phyloP scores from a whole-genome alignment of 371 early-diverging fungal genomes.

The Cladochytrium tenue region DNA sequence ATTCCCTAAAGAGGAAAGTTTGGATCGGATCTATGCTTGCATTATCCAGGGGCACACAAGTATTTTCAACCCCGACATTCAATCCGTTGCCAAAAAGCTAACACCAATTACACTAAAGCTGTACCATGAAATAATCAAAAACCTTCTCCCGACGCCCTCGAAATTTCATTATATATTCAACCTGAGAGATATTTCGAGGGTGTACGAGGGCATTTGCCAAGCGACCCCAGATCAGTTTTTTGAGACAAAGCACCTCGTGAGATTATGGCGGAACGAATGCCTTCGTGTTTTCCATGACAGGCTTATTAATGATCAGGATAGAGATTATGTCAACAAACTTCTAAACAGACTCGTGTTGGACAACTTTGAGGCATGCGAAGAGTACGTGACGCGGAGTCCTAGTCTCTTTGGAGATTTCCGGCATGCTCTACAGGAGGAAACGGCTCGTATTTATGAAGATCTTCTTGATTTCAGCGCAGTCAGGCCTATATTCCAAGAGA shows the following conservation, averaged over 20 bases:
- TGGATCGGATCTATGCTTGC: slow-evolving; percentile 50
- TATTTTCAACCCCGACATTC: slow-evolving; percentile 44
- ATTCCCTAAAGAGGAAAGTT: slow-evolving; percentile 54
- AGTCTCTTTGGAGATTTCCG: slow-evolving; percentile 61
- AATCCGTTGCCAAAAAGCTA: slow-evolving; percentile 34
- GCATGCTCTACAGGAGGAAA: slow-evolving; percentile 58
- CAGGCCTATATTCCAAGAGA: slow-evolving; percentile 58
- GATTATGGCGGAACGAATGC: slow-evolving; percentile 60
- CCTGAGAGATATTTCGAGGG: slow-evolving; percentile 61
- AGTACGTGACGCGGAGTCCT: slow-evolving; percentile 48
- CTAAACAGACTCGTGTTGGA: slow-evolving; percentile 51
- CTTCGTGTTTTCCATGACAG: slow-evolving; percentile 60
- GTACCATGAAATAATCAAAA: slow-evolving; percentile 50
- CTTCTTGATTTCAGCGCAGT: slow-evolving; percentile 59
- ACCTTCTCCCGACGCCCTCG: slow-evolving; percentile 57
- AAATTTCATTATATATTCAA: slow-evolving; percentile 69
- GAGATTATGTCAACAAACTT: slow-evolving; percentile 49
- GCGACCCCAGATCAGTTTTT: slow-evolving; percentile 56
- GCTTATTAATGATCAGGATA: slow-evolving; percentile 50
- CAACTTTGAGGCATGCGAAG: slow-evolving; percentile 53
- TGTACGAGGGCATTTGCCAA: slow-evolving; percentile 54
- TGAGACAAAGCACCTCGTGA: slow-evolving; percentile 39
- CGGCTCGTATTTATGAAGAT: slow-evolving; percentile 57
- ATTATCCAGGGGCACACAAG: slow-evolving; percentile 54
- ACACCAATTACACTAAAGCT: slow-evolving; percentile 48